These are phyloP conservation scores for Sistotremastrum suecicum DNA, from an alignment of 768 basidiomycete species.

Conservation along the genomic window DNA sequence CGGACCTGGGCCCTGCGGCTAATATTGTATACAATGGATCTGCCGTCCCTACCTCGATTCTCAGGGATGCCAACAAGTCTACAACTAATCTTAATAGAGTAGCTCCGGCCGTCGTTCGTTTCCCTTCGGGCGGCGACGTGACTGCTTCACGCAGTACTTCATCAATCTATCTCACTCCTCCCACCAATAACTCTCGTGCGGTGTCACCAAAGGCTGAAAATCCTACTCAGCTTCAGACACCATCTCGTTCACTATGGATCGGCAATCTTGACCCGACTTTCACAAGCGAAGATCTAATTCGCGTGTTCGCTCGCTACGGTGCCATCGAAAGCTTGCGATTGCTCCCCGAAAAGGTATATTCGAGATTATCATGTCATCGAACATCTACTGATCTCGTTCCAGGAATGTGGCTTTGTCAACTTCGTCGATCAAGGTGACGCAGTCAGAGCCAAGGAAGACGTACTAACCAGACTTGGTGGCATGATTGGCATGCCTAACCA, in stretches of 20 bases:
- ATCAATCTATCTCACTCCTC: constrained; percentile 56
- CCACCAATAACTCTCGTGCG: constrained; percentile 49
- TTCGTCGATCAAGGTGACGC: constrained; percentile 93
- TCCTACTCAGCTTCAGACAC: constrained; percentile 72
- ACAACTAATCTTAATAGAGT: constrained; percentile 26
- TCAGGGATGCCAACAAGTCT: constrained; percentile 38
- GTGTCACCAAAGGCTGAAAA: constrained; percentile 72
- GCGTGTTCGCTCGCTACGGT: constrained; percentile 92
- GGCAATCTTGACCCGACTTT: constrained; percentile 93
- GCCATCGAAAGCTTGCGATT: constrained; percentile 92
- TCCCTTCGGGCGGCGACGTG: constrained; percentile 40
- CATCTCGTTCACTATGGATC: constrained; percentile 95
- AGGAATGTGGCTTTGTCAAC: constrained; percentile 99
- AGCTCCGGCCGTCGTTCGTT: constrained; percentile 44
- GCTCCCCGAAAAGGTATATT: constrained; percentile 85
- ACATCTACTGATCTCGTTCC: constrained; percentile 3
- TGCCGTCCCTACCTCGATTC: constrained; percentile 11
- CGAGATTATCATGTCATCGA: constrained; percentile 1
- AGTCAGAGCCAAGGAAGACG: constrained; percentile 96
- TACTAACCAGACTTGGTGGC: constrained; percentile 87
- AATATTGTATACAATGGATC: constrained; percentile 8
- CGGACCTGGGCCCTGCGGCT: constrained; percentile 20
- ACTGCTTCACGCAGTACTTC: constrained; percentile 36
- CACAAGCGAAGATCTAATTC: constrained; percentile 87
- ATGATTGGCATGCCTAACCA: constrained; percentile 92